phyloP scores from a whole-genome alignment of 257 asterid genomes.

The Solanum arcanum region DNA sequence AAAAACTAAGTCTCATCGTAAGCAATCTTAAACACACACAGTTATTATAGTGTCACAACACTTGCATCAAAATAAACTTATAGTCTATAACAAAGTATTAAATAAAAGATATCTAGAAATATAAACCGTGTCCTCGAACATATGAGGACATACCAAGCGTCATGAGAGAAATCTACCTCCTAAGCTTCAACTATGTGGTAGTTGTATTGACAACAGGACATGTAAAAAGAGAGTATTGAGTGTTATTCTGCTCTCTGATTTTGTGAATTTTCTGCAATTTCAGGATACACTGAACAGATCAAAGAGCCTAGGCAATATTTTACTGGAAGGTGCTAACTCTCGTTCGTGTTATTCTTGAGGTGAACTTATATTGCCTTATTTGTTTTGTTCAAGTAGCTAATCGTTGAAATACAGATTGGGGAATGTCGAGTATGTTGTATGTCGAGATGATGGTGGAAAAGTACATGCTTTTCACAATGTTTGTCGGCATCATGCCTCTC shows the following conservation, averaged over 20 bases:
- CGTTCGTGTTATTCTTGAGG: neutral
- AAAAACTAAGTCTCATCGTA: neutral
- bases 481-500: slow-evolving; percentile 88
- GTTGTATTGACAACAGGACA: neutral
- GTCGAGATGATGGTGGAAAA: slow-evolving; percentile 56
- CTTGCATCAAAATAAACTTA: no score
- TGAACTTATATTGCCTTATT: neutral
- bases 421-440: slow-evolving; percentile 58
- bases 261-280: neutral
- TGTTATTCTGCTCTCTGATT: neutral
- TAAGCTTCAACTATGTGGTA: neutral
- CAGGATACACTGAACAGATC: slow-evolving; percentile 63
- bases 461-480: slow-evolving; percentile 76
- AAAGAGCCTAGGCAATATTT: slow-evolving; percentile 54
- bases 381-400: slow-evolving; percentile 10
- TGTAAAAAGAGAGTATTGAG: neutral
- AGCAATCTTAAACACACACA: no score
- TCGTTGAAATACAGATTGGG: slow-evolving; percentile 52
- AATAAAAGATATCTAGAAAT: no score
- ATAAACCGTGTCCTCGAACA: no score
- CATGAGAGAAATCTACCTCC: no score
- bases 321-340: slow-evolving; percentile 57
- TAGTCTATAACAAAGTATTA: no score
- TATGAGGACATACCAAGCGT: no score
- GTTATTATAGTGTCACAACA: no score